A percentile compares a stretch with the other conserved stretches of the same genome.
phyloP scores from a whole-genome alignment of 163 green algal genomes.

The Smithsoniella earleae region DNA sequence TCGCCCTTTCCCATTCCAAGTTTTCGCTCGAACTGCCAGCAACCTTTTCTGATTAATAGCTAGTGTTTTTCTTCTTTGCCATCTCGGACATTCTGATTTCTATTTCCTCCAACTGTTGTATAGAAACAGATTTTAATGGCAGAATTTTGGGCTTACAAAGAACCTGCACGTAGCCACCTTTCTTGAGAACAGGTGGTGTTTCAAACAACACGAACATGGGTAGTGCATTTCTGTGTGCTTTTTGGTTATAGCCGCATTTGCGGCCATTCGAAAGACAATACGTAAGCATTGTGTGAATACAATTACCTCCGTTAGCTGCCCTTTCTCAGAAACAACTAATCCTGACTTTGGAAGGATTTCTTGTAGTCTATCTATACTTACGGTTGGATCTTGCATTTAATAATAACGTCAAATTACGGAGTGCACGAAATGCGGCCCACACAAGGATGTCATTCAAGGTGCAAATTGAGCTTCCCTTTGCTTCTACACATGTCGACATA shows the following conservation, averaged over 20 bases:
- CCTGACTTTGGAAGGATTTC: slow-evolving; percentile 67
- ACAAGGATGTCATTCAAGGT: too few species aligned
- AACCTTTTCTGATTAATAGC: too few species aligned
- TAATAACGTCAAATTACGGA: too few species aligned
- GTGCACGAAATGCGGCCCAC: too few species aligned
- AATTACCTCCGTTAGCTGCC: slow-evolving; percentile 53
- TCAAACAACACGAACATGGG: not conserved
- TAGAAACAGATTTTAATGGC: slow-evolving; percentile 67
- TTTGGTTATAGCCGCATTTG: too few species aligned
- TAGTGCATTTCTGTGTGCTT: too few species aligned
- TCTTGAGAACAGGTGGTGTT: too few species aligned
- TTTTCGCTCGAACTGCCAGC: too few species aligned
- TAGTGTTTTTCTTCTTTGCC: not conserved
- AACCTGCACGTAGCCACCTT: slow-evolving; percentile 30
- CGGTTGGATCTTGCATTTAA: not conserved
- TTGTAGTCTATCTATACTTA: not conserved
- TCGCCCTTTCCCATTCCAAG: slow-evolving; percentile 52
- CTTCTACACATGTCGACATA: too few species aligned
- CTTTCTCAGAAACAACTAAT: slow-evolving; percentile 65
- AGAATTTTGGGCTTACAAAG: slow-evolving; percentile 78
- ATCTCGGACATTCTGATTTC: slow-evolving; percentile 37
- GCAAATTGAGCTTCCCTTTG: too few species aligned
- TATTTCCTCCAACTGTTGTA: slow-evolving; percentile 71
- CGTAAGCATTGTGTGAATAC: not conserved
- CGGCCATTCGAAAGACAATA: too few species aligned